Evolutionary conservation across 352 stramenopile species (phyloP).

Genomic region (Phytopythium oedochilum): DNA sequence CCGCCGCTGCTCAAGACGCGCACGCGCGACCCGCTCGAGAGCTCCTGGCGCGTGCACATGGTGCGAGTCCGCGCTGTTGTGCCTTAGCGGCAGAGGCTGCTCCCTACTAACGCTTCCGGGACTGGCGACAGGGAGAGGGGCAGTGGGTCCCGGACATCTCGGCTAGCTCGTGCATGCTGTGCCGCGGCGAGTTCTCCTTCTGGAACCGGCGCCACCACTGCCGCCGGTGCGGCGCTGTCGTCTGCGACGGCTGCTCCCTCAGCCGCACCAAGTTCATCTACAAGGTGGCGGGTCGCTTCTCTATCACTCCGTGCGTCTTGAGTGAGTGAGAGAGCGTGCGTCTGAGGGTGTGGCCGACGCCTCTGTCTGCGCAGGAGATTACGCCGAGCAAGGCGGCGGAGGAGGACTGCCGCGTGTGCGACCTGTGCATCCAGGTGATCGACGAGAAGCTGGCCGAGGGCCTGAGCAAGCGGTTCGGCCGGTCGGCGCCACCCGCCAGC

Average conservation of each 20-base stretch:
- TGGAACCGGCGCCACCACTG: conserved; percentile 88
- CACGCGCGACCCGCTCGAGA: conserved; percentile 82
- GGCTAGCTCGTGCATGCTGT: conserved; percentile 79
- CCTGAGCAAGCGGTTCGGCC: conserved; percentile 71
- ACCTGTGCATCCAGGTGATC: conserved; percentile 79
- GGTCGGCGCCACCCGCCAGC: conserved; percentile 8
- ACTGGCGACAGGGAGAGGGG: conserved; percentile 47
- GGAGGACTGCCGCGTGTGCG: conserved; percentile 73
- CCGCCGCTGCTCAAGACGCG: conserved; percentile 60
- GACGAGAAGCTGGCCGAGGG: conserved; percentile 80
- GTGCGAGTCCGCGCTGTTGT: no score
- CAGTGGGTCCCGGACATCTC: conserved; percentile 85
- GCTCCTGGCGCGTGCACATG: conserved; percentile 85
- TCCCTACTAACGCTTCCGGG: not conserved
- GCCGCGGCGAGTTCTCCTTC: conserved; percentile 77
- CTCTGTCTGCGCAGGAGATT: conserved; percentile 43
- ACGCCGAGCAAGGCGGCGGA: conserved; percentile 44
- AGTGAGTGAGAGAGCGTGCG: no score
- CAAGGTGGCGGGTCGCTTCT: no score
- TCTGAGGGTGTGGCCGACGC: not conserved
- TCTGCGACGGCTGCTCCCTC: conserved; percentile 75
- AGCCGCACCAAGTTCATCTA: conserved; percentile 85
- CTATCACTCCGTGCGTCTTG: no score
- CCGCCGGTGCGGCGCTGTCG: conserved; percentile 75
- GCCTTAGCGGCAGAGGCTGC: no score